Base-by-base conservation (phyloP, 345 rosid genomes). In the Brassica nigra region DNA sequence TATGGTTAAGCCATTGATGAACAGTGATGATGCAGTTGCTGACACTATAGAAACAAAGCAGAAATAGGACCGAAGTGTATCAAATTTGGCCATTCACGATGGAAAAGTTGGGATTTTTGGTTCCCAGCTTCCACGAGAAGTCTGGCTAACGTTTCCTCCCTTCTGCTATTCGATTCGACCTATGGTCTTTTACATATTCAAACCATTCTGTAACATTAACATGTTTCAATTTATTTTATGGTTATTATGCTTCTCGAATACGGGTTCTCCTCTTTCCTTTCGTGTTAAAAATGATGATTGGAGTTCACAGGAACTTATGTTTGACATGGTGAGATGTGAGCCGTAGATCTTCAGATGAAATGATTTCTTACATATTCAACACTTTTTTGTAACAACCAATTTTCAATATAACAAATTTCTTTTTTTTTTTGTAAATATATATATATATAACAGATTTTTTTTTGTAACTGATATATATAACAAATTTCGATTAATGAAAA, bases 41-140 rank as follows among this genome's bases (percentile, higher is more conserved):
- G 1, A 8, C 27, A 0, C 57, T 74, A 3, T 6, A 62, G 62
- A 27, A 23, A 15, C 57, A 70, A 4, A 54, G n/a, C 49, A 71
- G 64, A 27, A 16, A 34, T 0, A 77, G 70, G 29, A 49, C 70
- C n/a, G 0, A 34, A 49, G 23, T 70, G n/a, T 15, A 15, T 9
- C 44, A 1, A 80, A 9, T 0, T 69, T 49, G 11, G 29, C 86
- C 91, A 86, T 68, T 23, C 27, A 23, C 27, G 27, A 23, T 23
- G 27, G 97, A 68, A 85, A 82, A 1, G 96, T 91, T 18, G 97
- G 92, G 84, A 90, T 94, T 70, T 94, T 84, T 37, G 96, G 97
- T 68, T 86, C 89, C 39, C 89, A 92, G 82, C 80, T 92, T 58
- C 95, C 93, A 27, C 90, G 81, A 4, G 83, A 90, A 77, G 85